Evolutionary conservation across 2,329 filamentous ascomycete genomes (phyloP).

Genomic region (Pseudogymnoascus sp.): DNA sequence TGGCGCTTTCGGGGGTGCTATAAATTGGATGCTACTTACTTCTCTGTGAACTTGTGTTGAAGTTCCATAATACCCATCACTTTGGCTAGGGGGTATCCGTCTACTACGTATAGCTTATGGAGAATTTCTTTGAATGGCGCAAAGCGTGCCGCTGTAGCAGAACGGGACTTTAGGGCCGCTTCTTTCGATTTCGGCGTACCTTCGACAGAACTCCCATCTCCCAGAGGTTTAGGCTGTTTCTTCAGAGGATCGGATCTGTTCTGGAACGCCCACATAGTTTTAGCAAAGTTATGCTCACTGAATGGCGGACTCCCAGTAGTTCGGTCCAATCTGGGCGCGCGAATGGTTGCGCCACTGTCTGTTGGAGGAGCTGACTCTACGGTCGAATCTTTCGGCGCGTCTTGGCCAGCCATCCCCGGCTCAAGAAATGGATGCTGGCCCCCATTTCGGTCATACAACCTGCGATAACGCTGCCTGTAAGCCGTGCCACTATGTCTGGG

Average conservation of each 20-base stretch:
- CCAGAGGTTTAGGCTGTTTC: neutral
- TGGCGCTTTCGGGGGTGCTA: too few species aligned
- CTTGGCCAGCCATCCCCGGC: neutral
- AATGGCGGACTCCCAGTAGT: neutral
- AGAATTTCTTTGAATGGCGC: neutral
- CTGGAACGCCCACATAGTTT: neutral
- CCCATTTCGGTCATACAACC: neutral
- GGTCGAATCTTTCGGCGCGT: neutral
- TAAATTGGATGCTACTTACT: neutral
- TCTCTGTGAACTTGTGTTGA: neutral
- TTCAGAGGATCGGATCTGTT: neutral
- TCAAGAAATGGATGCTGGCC: constrained; percentile 3
- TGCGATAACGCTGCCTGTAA: neutral
- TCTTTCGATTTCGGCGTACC: neutral
- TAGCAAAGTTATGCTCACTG: neutral
- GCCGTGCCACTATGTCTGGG: neutral
- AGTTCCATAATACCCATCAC: neutral
- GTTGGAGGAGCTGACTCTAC: neutral
- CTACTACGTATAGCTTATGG: neutral
- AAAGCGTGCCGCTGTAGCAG: neutral
- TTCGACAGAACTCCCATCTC: neutral
- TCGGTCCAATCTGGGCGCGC: neutral
- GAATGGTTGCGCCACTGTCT: neutral
- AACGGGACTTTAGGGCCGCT: too few species aligned
- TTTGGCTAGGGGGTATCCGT: neutral